Conservation (phyloP, 371 early-diverging fungal species). For the Rhizopus microsporus region DNA sequence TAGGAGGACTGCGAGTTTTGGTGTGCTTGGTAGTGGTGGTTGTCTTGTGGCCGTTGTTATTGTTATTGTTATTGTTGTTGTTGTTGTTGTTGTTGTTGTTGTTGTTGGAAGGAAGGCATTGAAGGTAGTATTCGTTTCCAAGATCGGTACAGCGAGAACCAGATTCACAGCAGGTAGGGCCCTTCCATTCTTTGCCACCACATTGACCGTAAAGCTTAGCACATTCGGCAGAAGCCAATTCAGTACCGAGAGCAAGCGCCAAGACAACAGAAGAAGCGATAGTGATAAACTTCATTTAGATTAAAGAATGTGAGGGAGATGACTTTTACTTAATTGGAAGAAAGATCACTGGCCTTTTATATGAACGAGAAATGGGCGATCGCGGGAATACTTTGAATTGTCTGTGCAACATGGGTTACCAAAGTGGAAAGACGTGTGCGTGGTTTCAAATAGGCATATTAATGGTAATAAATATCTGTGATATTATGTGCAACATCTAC, state of each 20-base stretch:
- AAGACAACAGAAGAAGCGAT: conserved; percentile 1
- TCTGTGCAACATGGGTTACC: too few species aligned
- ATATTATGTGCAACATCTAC: background rate
- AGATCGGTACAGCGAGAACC: conserved; percentile 21
- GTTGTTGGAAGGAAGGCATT: conserved; percentile 23
- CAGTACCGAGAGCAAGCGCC: background rate
- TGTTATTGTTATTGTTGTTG: background rate
- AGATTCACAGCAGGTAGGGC: conserved; percentile 30
- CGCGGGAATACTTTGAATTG: background rate
- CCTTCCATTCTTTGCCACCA: conserved; percentile 29
- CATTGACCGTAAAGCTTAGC: conserved; percentile 26
- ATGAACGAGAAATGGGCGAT: background rate
- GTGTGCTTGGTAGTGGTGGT: conserved; percentile 22
- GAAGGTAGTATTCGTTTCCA: conserved; percentile 25
- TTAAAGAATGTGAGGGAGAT: background rate
- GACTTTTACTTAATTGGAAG: background rate
- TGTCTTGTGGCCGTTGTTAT: conserved; percentile 4
- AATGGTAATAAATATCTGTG: background rate
- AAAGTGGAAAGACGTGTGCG: background rate
- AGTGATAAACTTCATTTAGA: background rate
- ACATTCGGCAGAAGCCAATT: conserved; percentile 12
- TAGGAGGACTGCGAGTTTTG: conserved; percentile 4
- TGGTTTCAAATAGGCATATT: background rate
- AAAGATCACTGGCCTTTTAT: background rate
- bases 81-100: background rate